Evolutionary conservation across 129 eudicot genomes (phyloP), one percentile per base, ranked within the genome.

Genomic region (Saposhnikovia divaricata): DNA sequence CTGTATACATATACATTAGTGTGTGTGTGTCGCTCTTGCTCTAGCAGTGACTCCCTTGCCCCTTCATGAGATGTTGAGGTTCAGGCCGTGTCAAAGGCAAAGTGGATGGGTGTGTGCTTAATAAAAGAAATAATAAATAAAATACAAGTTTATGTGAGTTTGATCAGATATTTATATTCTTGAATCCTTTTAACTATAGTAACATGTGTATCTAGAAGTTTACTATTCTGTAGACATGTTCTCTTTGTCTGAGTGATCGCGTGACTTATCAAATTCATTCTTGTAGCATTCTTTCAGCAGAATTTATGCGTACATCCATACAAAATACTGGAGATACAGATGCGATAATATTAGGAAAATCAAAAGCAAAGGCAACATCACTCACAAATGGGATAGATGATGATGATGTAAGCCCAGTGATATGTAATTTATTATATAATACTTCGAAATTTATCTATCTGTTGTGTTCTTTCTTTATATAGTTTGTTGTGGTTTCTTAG

Each of bases 211-310:
- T n/a, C 14, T 18, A 73, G 47, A 42, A 72, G 40, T 70, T 34
- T 4, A 37, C 45, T 11, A 73, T n/a, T n/a, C 15, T 13, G 59
- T 74, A 13, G n/a, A 66, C 40, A 66, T 9, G 16, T 68, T 9
- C 1, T 34, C 10, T 31, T 31, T 68, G 69, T 68, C 21, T 68
- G 73, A 68, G 37, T 34, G 53, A 50, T 84, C 74, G 74, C 73
- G 86, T 89, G 88, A 87, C 99, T 84, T 80, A 83, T 80, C 80
- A 78, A 79, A 86, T 96, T 85, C 86, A 88, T 88, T 87, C 86
- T 83, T 96, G 98, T 92, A 96, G 99, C 96, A 90, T 96, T 92
- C 99, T 96, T 92, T 90, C 98, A 86, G 93, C 97, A 87, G 99
- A 96, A 87, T 96, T 96, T 89, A 84, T 96, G 90, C 98, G 87